phyloP scores from a whole-genome alignment of 78 protist species.

The Dictyostelium intermedium region DNA sequence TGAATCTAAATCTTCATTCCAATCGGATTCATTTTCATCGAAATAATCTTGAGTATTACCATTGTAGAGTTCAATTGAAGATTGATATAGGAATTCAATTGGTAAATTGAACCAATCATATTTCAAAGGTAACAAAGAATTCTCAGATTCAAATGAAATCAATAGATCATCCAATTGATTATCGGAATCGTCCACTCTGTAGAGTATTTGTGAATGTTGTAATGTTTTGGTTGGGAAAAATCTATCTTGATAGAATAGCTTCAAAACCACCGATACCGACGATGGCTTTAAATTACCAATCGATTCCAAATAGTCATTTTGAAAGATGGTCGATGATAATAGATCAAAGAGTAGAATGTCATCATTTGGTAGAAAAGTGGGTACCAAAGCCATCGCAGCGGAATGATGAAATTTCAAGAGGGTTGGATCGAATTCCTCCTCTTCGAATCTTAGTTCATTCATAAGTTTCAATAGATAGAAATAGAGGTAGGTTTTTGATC shows the following conservation, averaged over 20 bases:
- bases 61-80: background rate
- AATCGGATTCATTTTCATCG: conserved; percentile 45
- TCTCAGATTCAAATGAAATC: conserved; percentile 42
- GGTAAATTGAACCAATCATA: conserved; percentile 76
- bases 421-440: conserved; percentile 58
- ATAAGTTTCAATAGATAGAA: conserved; percentile 18
- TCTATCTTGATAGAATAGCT: conserved; percentile 43
- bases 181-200: background rate
- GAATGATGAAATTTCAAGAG: conserved; percentile 53
- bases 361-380: conserved; percentile 53
- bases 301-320: conserved; percentile 35
- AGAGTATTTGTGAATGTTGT: conserved; percentile 10
- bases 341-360: conserved; percentile 13
- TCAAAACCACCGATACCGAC: background rate
- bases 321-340: background rate
- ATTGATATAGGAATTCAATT: conserved; percentile 44
- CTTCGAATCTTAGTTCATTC: conserved; percentile 63
- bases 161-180: conserved; percentile 8
- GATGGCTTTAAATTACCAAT: conserved; percentile 31
- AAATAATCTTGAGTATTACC: conserved; percentile 5
- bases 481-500: conserved; percentile 35
- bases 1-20: conserved; percentile 37
- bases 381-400: conserved; percentile 16
- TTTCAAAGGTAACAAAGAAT: conserved; percentile 52
- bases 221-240: conserved; percentile 57